Percentiles rank a stretch among this genome's conserved stretches.
phyloP scores from a whole-genome alignment of 2,329 filamentous ascomycete species.

The Colletotrichum echinochloae region DNA sequence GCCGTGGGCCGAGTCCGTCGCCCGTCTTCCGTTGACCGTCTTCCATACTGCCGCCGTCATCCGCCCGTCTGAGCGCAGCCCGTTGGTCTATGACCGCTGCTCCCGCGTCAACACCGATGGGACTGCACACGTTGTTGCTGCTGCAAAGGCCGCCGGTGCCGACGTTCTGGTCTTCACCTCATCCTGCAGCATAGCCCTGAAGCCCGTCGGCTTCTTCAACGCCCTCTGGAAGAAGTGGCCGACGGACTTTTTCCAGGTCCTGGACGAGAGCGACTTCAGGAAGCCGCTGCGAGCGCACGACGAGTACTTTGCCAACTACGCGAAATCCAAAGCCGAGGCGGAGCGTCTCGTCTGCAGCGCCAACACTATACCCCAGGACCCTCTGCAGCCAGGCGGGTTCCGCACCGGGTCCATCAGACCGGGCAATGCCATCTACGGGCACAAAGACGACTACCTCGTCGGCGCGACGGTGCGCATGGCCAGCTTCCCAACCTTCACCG shows the following conservation, averaged over 20 bases:
- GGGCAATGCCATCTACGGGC: constrained; percentile 65
- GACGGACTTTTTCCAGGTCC: constrained; percentile 56
- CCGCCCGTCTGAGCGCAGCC: constrained; percentile 61
- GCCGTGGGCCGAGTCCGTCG: constrained; percentile 58
- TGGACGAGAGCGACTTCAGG: constrained; percentile 59
- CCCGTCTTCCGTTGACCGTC: constrained; percentile 63
- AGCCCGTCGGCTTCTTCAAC: constrained; percentile 56
- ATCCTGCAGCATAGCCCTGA: constrained; percentile 57
- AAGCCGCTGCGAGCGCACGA: constrained; percentile 53
- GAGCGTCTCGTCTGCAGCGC: constrained; percentile 63
- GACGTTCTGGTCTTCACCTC: constrained; percentile 66
- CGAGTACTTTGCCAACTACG: constrained; percentile 64
- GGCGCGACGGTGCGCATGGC: constrained; percentile 54
- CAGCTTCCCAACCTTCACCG: constrained; percentile 57
- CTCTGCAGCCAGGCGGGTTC: constrained; percentile 50
- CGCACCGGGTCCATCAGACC: constrained; percentile 67
- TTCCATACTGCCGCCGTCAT: constrained; percentile 69
- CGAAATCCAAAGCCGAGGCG: constrained; percentile 62
- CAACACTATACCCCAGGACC: constrained; percentile 46
- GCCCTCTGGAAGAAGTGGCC: constrained; percentile 57
- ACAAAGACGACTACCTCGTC: constrained; percentile 57
- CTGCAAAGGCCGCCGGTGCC: constrained; percentile 59
- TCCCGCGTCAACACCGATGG: constrained; percentile 64
- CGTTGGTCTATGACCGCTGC: constrained; percentile 57
- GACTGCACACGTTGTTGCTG: constrained; percentile 61